phyloP scores from a whole-genome alignment of 768 basidiomycete genomes.

The Russula abietina region DNA sequence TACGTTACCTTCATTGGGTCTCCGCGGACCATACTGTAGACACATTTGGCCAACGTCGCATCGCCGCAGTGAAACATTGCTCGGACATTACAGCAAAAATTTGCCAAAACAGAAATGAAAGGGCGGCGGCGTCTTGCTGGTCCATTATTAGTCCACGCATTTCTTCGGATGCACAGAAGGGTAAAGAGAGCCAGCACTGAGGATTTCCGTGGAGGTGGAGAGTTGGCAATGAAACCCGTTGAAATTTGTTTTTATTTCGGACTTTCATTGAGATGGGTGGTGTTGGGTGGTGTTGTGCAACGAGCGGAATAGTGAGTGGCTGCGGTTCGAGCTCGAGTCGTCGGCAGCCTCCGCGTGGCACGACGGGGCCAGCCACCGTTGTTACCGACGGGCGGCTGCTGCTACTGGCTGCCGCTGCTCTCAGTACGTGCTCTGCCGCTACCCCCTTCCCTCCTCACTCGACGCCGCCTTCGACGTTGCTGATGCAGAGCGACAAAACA shows the following conservation, averaged over 20 bases:
- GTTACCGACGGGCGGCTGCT: not conserved
- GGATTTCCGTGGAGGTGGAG: not conserved
- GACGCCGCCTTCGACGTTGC: not conserved
- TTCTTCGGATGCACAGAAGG: not conserved
- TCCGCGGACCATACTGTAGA: not conserved
- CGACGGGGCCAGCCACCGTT: not conserved
- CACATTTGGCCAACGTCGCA: not conserved
- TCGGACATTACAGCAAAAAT: not conserved
- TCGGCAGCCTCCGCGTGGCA: slow-evolving; percentile 9
- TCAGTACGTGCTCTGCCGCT: not conserved
- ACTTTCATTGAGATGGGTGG: not conserved
- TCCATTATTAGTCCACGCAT: no score
- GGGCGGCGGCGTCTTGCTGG: not conserved
- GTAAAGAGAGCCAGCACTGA: not conserved
- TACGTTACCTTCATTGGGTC: not conserved
- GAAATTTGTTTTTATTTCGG: not conserved
- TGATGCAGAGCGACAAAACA: not conserved
- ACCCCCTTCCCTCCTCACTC: not conserved
- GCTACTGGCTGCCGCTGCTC: not conserved
- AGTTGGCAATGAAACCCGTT: not conserved
- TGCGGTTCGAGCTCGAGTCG: not conserved
- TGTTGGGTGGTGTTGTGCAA: not conserved
- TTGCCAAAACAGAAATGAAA: not conserved
- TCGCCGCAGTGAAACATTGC: not conserved
- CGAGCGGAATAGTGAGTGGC: not conserved